Evolutionary conservation across 2,329 filamentous ascomycete species (phyloP), one percentile per base, ranked within the genome.

Genomic region (Penicillium palitans): DNA sequence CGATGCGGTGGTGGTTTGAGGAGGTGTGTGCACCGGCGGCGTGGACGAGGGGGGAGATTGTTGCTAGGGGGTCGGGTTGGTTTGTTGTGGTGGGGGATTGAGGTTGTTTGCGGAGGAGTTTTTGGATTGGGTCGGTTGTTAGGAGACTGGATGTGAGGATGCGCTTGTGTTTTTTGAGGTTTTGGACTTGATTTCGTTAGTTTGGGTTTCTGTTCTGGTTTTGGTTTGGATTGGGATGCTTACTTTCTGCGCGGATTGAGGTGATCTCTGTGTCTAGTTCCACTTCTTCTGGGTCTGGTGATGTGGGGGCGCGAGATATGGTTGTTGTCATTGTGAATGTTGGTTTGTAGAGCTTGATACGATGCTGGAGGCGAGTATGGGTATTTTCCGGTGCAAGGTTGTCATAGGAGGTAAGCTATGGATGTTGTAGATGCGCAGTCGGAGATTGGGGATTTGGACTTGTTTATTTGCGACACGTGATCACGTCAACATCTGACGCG

Each of bases 1-100:
- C 75, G 47, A 80, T 70, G 35, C 77, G 76, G 66, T 80, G 70
- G 62, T 77, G 70, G 55, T 80, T 80, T 4, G 69, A 65, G 54
- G 72, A 60, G 33, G 68, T 60, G 60, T 78, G 75, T 41, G 67
- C 68, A 19, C 61, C 68, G 39, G 72, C 68, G 31, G 68, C 61
- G 29, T 64, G 59, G 21, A 74, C 63, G 3, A 77, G 66, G 1
- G 74, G 71, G 9, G 72, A 72, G n/a, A 76, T 62, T 5, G 70
- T 65, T 24, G 69, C 64, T 13, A 73, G 58, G 17, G 71, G 69
- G 12, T 65, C 55, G 33, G 40, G 61, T 50, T 24, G 67, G 51
- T 9, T 42, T 21, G 58, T 58, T 25, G 58, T 52, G 25, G 57
- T 46, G 17, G 42, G 27, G n/a, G 25, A 8, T 35, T 19, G 37